phyloP scores from a whole-genome alignment of 2,329 filamentous ascomycete genomes.

The Mariannaea elegans region DNA sequence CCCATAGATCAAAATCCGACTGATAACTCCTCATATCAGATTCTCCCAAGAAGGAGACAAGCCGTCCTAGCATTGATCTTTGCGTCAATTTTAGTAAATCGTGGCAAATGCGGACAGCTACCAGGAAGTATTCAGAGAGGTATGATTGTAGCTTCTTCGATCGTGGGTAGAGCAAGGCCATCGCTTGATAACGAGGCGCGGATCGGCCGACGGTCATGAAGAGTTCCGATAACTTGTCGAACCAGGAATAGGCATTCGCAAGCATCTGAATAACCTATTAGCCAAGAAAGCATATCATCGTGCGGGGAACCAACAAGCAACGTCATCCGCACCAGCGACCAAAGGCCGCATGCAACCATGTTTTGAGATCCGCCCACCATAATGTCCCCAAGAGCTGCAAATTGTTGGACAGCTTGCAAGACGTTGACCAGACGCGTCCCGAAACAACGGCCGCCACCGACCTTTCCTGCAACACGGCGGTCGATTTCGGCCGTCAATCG shows the following conservation, averaged over 20 bases:
- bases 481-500: conserved; percentile 51
- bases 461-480: conserved; percentile 28
- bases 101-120: conserved; percentile 51
- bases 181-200: conserved; percentile 49
- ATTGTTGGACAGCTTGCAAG: conserved; percentile 53
- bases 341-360: conserved; percentile 54
- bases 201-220: conserved; percentile 53
- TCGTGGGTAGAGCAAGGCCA: conserved; percentile 50
- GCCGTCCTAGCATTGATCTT: conserved; percentile 43
- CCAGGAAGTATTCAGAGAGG: conserved; percentile 53
- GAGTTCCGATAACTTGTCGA: conserved; percentile 51
- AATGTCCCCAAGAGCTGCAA: conserved; percentile 48
- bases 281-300: not conserved
- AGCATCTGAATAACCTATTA: conserved; percentile 35
- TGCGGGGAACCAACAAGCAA: conserved; percentile 46
- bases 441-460: conserved; percentile 43
- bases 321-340: conserved; percentile 53
- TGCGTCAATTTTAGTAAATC: conserved; percentile 44
- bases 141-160: conserved; percentile 48
- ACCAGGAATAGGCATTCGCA: conserved; percentile 42
- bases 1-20: conserved; percentile 46
- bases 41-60: conserved; percentile 44
- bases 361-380: conserved; percentile 54
- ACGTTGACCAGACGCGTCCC: conserved; percentile 53
- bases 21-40: conserved; percentile 44